Evolutionary conservation across 2,329 filamentous ascomycete species (phyloP).

Genomic region (Gaeumannomyces tritici): DNA sequence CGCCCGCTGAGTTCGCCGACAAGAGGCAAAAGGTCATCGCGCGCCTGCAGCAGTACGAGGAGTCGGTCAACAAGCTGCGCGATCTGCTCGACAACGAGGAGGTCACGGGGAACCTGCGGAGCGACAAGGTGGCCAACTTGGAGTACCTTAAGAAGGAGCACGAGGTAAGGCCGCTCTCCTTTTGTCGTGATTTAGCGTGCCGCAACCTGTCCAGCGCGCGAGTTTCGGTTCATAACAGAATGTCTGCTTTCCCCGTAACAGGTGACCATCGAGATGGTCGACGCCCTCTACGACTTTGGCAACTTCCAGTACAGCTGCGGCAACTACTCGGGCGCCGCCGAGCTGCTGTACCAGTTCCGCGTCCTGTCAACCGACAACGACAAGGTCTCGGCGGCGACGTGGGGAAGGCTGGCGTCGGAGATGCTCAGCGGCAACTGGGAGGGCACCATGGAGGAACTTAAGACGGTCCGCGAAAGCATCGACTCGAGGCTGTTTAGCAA

Average conservation of each 20-base stretch:
- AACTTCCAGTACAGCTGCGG: conserved; percentile 98
- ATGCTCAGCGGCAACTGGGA: conserved; percentile 96
- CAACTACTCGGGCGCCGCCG: conserved; percentile 81
- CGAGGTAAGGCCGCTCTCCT: conserved; percentile 54
- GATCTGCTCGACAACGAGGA: conserved; percentile 80
- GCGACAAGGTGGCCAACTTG: conserved; percentile 98
- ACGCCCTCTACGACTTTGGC: conserved; percentile 90
- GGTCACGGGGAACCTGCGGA: conserved; percentile 82
- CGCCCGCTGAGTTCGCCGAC: conserved; percentile 76
- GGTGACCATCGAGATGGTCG: conserved; percentile 91
- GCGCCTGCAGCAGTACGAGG: conserved; percentile 72
- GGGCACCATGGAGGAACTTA: conserved; percentile 78
- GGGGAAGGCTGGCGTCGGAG: conserved; percentile 95
- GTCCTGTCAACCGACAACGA: conserved; percentile 97
- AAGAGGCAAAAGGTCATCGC: conserved; percentile 84
- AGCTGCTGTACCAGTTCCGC: conserved; percentile 94
- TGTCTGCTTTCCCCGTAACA: conserved; percentile 17
- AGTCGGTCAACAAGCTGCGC: conserved; percentile 81
- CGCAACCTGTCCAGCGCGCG: no score
- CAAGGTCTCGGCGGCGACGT: conserved; percentile 90
- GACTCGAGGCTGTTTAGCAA: conserved; percentile 95
- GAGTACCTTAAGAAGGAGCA: conserved; percentile 96
- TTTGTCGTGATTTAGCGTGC: no score
- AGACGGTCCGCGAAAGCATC: conserved; percentile 84
- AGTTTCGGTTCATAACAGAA: not conserved